Evolutionary conservation across 1,139 yeast genomes (phyloP).

Genomic region (Zygosaccharomyces sapae): DNA sequence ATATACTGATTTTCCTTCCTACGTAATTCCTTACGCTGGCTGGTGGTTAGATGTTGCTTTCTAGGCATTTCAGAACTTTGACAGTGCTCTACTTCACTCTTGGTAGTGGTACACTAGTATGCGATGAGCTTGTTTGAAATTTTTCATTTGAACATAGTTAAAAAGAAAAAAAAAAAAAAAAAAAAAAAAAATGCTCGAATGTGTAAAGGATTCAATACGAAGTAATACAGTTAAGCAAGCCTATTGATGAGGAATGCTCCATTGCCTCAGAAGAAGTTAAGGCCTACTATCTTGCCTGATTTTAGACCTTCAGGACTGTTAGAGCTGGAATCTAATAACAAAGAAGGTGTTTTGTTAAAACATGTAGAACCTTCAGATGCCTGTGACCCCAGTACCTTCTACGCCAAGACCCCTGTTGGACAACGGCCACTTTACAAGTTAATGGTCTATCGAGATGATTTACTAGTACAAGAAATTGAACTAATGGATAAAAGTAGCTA

Average conservation of each 20-base stretch:
- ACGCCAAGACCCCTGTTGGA: constrained; percentile 29
- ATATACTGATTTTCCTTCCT: constrained; percentile 46
- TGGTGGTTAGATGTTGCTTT: constrained; percentile 39
- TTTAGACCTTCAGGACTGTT: constrained; percentile 46
- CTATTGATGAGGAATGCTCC: background rate
- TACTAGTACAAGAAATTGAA: constrained; percentile 25
- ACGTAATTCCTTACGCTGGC: constrained; percentile 42
- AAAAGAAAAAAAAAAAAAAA: background rate
- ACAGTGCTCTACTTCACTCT: background rate
- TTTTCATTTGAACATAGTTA: constrained; percentile 11
- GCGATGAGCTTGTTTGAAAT: constrained; percentile 21
- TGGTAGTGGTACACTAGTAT: constrained; percentile 7
- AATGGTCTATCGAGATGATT: constrained; percentile 21
- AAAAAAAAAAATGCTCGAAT: too few relatives aligned
- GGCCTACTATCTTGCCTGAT: constrained; percentile 19
- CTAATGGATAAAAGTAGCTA: constrained; percentile 37
- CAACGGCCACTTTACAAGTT: constrained; percentile 29
- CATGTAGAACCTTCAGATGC: constrained; percentile 46
- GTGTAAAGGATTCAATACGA: too few relatives aligned
- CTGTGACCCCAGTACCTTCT: constrained; percentile 33
- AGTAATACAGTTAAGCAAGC: background rate
- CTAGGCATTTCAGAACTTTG: constrained; percentile 38
- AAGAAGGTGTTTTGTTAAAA: constrained; percentile 41
- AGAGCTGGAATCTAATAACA: constrained; percentile 43
- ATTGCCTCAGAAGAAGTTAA: background rate